Conservation (phyloP, 1,284 basidiomycete genomes). For the Cerioporus squamosus region DNA sequence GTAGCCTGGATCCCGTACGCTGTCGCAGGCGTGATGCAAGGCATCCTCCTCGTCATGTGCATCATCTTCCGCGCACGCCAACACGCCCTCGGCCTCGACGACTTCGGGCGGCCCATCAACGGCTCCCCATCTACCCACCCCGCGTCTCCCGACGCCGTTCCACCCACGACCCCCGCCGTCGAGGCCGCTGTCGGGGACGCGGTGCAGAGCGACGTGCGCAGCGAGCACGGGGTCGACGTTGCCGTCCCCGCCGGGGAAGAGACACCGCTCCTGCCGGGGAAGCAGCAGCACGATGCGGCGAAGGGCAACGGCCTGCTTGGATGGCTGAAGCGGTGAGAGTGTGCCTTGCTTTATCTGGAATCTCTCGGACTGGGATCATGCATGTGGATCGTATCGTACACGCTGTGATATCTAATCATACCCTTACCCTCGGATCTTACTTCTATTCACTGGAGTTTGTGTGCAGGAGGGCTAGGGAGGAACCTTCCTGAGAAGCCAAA, state of each 20-base stretch:
- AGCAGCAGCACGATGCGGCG: not conserved
- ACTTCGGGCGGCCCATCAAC: slow-evolving; percentile 79
- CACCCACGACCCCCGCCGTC: slow-evolving; percentile 22
- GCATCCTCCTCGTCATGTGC: slow-evolving; percentile 80
- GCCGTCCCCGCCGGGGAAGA: slow-evolving; percentile 17
- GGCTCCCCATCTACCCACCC: slow-evolving; percentile 14
- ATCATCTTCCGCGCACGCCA: slow-evolving; percentile 82
- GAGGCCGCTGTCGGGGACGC: slow-evolving; percentile 27
- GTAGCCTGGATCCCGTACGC: slow-evolving; percentile 85
- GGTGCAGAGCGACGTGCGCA: slow-evolving; percentile 28
- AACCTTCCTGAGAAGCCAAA: too few species aligned
- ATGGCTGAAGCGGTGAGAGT: slow-evolving; percentile 15
- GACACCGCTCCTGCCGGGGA: slow-evolving; percentile 27
- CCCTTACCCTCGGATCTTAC: not conserved
- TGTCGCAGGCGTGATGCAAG: slow-evolving; percentile 88
- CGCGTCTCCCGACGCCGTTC: slow-evolving; percentile 8
- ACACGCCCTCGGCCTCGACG: slow-evolving; percentile 80
- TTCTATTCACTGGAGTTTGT: not conserved
- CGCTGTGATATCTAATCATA: not conserved
- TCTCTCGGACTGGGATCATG: not conserved
- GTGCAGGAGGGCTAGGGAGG: too few species aligned
- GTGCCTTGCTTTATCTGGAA: not conserved
- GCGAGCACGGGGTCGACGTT: slow-evolving; percentile 14
- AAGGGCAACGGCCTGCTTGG: slow-evolving; percentile 9
- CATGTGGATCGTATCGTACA: not conserved